Percentiles rank a stretch among this genome's conserved stretches.
Conservation (phyloP, 2,329 filamentous ascomycete genomes). For the Alternaria rosae region DNA sequence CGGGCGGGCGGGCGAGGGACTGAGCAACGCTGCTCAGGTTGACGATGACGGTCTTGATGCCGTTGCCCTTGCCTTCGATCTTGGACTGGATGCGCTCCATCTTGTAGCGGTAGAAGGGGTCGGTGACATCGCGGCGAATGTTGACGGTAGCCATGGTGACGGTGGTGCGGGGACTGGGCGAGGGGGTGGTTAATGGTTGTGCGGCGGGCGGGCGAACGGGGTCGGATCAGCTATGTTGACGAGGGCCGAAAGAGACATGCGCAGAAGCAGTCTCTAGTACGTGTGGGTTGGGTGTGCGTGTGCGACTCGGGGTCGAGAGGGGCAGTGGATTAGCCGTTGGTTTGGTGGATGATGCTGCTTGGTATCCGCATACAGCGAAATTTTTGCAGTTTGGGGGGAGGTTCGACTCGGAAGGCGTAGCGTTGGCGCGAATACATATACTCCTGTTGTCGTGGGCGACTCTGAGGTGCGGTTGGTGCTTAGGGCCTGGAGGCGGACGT, state of each 20-base stretch:
- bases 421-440: slow-evolving; percentile 99
- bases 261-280: slow-evolving; percentile 48
- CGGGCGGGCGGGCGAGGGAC: slow-evolving; percentile 88
- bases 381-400: slow-evolving; percentile 93
- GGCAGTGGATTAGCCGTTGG: slow-evolving; percentile 80
- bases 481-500: slow-evolving; percentile 38
- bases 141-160: slow-evolving; percentile 96
- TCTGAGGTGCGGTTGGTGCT: slow-evolving; percentile 41
- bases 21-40: slow-evolving; percentile 93
- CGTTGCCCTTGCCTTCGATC: slow-evolving; percentile 99
- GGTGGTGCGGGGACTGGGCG: slow-evolving; percentile 50
- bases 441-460: slow-evolving; percentile 59
- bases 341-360: slow-evolving; percentile 87
- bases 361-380: slow-evolving; percentile 96
- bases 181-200: slow-evolving; percentile 35
- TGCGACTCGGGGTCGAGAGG: slow-evolving; percentile 47
- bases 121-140: slow-evolving; percentile 93
- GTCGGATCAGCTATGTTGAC: slow-evolving; percentile 55
- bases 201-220: slow-evolving; percentile 39
- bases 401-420: slow-evolving; percentile 92
- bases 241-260: slow-evolving; percentile 70
- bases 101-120: slow-evolving; percentile 99
- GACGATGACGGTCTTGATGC: slow-evolving; percentile 98
- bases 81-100: slow-evolving; percentile 99
- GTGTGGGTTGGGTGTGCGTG: slow-evolving; percentile 44